Percentiles rank a stretch among this genome's conserved stretches.
phyloP scores from a whole-genome alignment of 345 rosid genomes.

The Turritis glabra region DNA sequence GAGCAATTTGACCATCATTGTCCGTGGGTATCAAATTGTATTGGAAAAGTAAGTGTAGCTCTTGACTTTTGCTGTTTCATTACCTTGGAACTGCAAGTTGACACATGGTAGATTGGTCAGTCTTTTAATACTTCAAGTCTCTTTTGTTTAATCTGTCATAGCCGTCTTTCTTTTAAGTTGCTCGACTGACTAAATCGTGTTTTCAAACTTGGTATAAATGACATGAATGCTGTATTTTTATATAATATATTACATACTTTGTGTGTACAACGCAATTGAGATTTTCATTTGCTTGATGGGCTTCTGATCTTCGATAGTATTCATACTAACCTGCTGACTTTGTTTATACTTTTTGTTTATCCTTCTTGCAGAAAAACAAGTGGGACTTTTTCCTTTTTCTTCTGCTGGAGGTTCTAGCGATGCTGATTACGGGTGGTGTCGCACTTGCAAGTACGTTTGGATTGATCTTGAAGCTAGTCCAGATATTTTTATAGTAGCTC shows the following conservation, averaged over 20 bases:
- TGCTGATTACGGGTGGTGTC: slow-evolving; percentile 82
- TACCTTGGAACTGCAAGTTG: not conserved
- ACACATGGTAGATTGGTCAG: not conserved
- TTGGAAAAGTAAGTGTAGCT: slow-evolving; percentile 69
- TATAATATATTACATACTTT: too few relatives aligned
- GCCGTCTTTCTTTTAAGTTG: too few relatives aligned
- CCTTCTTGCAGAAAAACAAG: slow-evolving; percentile 80
- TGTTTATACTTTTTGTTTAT: not conserved
- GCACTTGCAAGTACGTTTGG: slow-evolving; percentile 67
- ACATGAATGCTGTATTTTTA: too few relatives aligned
- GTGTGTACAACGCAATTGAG: too few relatives aligned
- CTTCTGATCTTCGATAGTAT: not conserved
- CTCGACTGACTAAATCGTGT: too few relatives aligned
- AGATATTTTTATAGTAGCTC: not conserved
- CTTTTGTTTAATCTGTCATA: too few relatives aligned
- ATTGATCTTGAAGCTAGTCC: not conserved
- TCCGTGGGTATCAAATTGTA: slow-evolving; percentile 96
- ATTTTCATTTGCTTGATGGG: not conserved
- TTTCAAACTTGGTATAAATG: too few relatives aligned
- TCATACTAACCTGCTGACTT: slow-evolving; percentile 4
- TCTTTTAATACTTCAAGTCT: not conserved
- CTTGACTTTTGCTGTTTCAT: not conserved
- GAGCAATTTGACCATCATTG: slow-evolving; percentile 98
- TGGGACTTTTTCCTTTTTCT: slow-evolving; percentile 90
- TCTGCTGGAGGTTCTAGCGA: slow-evolving; percentile 76